A percentile compares a stretch with the other conserved stretches of the same genome.
Conservation (phyloP, 495 filamentous ascomycete genomes). For the Thozetella sp. region DNA sequence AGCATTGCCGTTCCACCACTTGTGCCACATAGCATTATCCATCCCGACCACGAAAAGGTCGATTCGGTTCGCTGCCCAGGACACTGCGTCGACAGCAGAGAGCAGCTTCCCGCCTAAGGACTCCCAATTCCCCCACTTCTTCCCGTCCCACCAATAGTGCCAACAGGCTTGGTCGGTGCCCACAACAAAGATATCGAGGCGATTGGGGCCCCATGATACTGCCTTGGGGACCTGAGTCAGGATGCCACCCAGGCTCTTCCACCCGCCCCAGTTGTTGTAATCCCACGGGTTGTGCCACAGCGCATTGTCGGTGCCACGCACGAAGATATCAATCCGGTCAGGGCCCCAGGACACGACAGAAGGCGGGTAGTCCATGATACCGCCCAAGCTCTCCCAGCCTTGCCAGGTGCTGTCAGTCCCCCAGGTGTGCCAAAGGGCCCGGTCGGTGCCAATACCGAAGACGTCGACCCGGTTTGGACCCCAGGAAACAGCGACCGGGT, state of each 20-base stretch:
- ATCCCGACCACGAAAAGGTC: slow-evolving; percentile 31
- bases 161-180: slow-evolving; percentile 20
- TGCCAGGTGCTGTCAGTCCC: slow-evolving; percentile 28
- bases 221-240: slow-evolving; percentile 17
- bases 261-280: slow-evolving; percentile 11
- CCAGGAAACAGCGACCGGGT: slow-evolving; percentile 15
- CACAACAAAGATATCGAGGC: slow-evolving; percentile 29
- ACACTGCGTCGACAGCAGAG: slow-evolving; percentile 19
- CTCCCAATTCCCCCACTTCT: slow-evolving; percentile 22
- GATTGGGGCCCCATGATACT: slow-evolving; percentile 22
- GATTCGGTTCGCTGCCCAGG: slow-evolving; percentile 28
- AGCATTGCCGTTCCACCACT: slow-evolving; percentile 13
- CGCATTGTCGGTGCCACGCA: slow-evolving; percentile 13
- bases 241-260: slow-evolving; percentile 17
- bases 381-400: slow-evolving; percentile 24
- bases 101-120: slow-evolving; percentile 19
- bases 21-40: slow-evolving; percentile 26
- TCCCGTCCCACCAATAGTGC: slow-evolving; percentile 19
- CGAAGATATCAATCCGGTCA: slow-evolving; percentile 23
- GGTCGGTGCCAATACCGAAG: slow-evolving; percentile 17
- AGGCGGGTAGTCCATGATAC: slow-evolving; percentile 13
- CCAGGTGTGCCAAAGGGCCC: slow-evolving; percentile 25
- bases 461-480: slow-evolving; percentile 27
- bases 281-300: slow-evolving; percentile 22
- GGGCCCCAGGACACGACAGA: slow-evolving; percentile 26